These are phyloP conservation scores for Boletus albobrunnescens DNA, from an alignment of 1,284 basidiomycete genomes.

Conservation along the genomic window DNA sequence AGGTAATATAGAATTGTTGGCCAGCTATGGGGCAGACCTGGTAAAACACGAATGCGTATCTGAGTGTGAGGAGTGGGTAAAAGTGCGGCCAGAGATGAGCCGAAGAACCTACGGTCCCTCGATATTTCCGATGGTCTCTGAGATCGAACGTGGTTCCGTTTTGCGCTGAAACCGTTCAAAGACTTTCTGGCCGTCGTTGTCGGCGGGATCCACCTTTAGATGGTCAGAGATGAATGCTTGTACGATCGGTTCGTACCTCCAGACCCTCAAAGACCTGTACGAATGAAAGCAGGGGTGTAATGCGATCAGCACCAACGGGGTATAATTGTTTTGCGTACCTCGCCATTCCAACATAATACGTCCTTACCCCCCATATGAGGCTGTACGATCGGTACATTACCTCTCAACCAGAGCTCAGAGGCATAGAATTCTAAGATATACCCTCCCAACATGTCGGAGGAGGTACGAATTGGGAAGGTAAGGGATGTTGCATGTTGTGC, in stretches of 20 bases:
- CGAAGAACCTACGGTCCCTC: constrained; percentile 82
- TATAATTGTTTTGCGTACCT: constrained; percentile 46
- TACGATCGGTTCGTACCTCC: constrained; percentile 39
- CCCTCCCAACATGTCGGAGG: constrained; percentile 20
- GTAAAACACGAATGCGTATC: constrained; percentile 82
- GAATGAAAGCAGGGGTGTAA: neutral
- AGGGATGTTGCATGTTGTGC: constrained; percentile 39
- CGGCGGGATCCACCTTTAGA: constrained; percentile 44
- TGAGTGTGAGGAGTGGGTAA: constrained; percentile 31
- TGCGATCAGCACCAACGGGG: neutral
- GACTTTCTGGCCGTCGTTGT: constrained; percentile 79
- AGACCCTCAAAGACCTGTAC: constrained; percentile 74
- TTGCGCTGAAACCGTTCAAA: constrained; percentile 48
- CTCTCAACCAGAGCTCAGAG: constrained; percentile 79
- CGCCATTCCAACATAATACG: constrained; percentile 87
- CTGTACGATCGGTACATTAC: constrained; percentile 58
- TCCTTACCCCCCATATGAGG: constrained; percentile 63
- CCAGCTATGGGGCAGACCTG: constrained; percentile 45
- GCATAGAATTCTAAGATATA: constrained; percentile 51
- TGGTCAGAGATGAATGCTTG: constrained; percentile 2
- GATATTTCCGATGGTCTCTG: constrained; percentile 54
- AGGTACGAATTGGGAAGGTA: constrained; percentile 7
- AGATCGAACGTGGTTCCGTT: constrained; percentile 43
- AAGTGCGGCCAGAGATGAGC: neutral
- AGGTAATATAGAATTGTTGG: constrained; percentile 2